Evolutionary conservation across 352 stramenopile species (phyloP).

Genomic region (Phytopythium montanum): DNA sequence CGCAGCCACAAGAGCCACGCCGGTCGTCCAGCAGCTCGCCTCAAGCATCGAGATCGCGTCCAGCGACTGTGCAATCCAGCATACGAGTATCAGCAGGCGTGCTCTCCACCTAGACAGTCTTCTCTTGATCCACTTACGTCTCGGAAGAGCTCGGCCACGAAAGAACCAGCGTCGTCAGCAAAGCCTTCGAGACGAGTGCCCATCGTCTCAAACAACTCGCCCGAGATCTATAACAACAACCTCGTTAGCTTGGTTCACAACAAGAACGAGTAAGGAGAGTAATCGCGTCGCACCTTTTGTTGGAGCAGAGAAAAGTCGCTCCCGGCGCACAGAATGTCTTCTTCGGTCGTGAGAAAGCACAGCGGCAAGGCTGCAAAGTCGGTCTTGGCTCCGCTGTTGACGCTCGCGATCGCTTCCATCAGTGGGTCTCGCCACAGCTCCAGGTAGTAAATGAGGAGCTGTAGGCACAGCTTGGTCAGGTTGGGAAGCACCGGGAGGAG

Average conservation of each 20-base stretch:
- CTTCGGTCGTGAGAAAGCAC: constrained; percentile 41
- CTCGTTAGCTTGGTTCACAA: not conserved
- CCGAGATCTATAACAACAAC: constrained; percentile 35
- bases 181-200: constrained; percentile 29
- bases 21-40: constrained; percentile 57
- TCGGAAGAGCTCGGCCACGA: constrained; percentile 46
- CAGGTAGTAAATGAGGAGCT: constrained; percentile 64
- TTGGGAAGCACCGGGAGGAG: constrained; percentile 49
- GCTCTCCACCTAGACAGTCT: no score
- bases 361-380: constrained; percentile 39
- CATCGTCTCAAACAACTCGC: constrained; percentile 38
- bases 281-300: constrained; percentile 33
- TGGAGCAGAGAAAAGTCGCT: constrained; percentile 70
- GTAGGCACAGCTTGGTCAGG: constrained; percentile 69
- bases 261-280: not conserved
- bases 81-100: not conserved
- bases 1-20: constrained; percentile 50
- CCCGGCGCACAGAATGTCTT: constrained; percentile 66
- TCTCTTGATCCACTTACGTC: constrained; percentile 19
- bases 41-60: constrained; percentile 39
- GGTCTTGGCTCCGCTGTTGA: constrained; percentile 45
- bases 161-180: constrained; percentile 36
- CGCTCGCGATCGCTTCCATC: constrained; percentile 28
- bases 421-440: constrained; percentile 52
- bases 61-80: constrained; percentile 28